Percentiles rank a stretch among this genome's conserved stretches.
phyloP scores from a whole-genome alignment of 2,329 filamentous ascomycete species.

The Paramyrothecium roridum region DNA sequence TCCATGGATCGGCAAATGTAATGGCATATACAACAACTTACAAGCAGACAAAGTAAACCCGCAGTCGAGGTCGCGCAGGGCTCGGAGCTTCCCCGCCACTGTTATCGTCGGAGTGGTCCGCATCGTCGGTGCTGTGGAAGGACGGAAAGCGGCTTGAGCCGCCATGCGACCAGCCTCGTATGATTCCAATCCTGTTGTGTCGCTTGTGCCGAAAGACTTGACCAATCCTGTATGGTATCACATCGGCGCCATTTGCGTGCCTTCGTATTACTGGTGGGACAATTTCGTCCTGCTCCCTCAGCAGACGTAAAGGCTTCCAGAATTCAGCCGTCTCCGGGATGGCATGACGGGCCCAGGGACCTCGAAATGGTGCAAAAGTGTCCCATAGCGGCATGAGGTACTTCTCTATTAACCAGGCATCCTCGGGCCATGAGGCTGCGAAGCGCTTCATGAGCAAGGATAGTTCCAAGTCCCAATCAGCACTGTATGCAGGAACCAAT shows the following conservation, averaged over 20 bases:
- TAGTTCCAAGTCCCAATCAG: constrained; percentile 59
- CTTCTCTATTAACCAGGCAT: constrained; percentile 67
- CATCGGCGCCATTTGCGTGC: constrained; percentile 15
- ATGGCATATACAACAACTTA: constrained; percentile 45
- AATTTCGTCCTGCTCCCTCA: constrained; percentile 42
- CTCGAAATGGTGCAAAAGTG: constrained; percentile 28
- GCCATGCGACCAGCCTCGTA: constrained; percentile 80
- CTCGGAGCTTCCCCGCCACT: constrained; percentile 7
- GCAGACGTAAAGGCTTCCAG: constrained; percentile 24
- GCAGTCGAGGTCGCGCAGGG: constrained; percentile 21
- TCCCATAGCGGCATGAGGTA: constrained; percentile 62
- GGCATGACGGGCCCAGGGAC: constrained; percentile 20
- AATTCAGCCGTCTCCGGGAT: constrained; percentile 24
- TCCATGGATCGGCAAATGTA: neutral
- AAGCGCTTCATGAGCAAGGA: constrained; percentile 47
- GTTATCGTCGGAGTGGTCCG: constrained; percentile 20
- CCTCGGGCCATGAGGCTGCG: constrained; percentile 48
- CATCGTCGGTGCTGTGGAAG: constrained; percentile 19
- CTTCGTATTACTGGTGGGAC: constrained; percentile 31
- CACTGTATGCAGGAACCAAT: constrained; percentile 42
- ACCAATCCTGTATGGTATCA: constrained; percentile 62
- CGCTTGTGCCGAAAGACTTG: constrained; percentile 81
- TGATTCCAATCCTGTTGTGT: constrained; percentile 75
- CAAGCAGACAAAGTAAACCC: constrained; percentile 78
- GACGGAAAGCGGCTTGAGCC: constrained; percentile 21